A percentile compares a stretch with the other conserved stretches of the same genome.
phyloP scores from a whole-genome alignment of 2,329 filamentous ascomycete genomes.

The Trichoderma breve region DNA sequence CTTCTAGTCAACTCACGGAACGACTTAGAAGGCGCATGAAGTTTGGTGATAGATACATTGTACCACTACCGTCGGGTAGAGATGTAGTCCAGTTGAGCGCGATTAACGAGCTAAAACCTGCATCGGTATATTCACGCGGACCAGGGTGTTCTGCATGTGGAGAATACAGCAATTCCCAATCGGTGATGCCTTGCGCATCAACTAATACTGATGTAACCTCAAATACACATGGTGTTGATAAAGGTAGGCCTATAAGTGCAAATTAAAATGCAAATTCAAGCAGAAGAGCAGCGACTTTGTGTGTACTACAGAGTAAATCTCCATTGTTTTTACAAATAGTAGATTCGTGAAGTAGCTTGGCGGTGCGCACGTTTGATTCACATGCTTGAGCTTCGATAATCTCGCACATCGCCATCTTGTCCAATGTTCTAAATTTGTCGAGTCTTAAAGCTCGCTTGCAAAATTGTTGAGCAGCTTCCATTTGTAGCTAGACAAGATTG shows the following conservation, averaged over 20 bases:
- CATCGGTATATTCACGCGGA: background rate
- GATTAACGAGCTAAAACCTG: background rate
- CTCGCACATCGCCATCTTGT: background rate
- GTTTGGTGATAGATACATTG: background rate
- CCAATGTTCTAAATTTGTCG: too few species aligned
- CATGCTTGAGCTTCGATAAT: background rate
- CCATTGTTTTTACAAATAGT: background rate
- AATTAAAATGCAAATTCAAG: too few species aligned
- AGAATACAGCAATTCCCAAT: background rate
- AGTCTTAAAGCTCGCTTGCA: background rate
- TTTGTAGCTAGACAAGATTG: background rate
- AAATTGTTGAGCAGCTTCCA: background rate
- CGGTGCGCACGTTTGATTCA: background rate
- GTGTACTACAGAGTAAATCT: background rate
- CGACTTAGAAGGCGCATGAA: background rate
- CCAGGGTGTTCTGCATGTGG: background rate
- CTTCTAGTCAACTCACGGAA: background rate
- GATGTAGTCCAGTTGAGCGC: background rate
- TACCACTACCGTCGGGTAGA: background rate
- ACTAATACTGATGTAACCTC: background rate
- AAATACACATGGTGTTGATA: background rate
- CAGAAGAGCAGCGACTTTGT: background rate
- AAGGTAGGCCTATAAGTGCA: too few species aligned
- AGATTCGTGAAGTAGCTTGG: rapidly evolving
- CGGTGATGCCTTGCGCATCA: background rate